A percentile compares a stretch with the other conserved stretches of the same genome.
Conservation (phyloP, 2,329 filamentous ascomycete genomes). For the Cylindrodendrum hubeiense region DNA sequence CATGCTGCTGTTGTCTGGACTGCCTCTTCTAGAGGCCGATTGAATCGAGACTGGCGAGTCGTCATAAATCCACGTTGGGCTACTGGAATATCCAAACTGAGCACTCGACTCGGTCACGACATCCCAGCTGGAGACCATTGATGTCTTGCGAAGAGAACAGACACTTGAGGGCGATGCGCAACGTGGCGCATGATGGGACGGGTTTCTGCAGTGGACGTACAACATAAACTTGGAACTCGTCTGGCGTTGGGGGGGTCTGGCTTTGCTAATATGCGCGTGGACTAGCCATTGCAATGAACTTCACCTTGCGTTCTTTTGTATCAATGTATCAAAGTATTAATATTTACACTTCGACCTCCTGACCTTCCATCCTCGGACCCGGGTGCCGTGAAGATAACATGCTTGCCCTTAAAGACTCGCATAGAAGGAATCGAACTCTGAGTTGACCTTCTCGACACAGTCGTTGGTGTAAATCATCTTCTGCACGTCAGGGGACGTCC, state of each 20-base stretch:
- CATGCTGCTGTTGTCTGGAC: slow-evolving; percentile 71
- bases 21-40: slow-evolving; percentile 60
- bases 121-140: slow-evolving; percentile 1
- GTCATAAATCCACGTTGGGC: slow-evolving; percentile 12
- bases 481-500: slow-evolving; percentile 78
- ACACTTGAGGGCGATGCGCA: slow-evolving; percentile 23
- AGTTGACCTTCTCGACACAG: slow-evolving; percentile 61
- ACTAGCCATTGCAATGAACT: not conserved
- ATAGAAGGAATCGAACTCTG: slow-evolving; percentile 40
- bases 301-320: slow-evolving; percentile 12
- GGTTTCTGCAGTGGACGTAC: slow-evolving; percentile 12
- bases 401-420: slow-evolving; percentile 20
- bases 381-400: not conserved
- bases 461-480: slow-evolving; percentile 75
- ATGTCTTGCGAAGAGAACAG: not conserved
- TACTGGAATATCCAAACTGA: not conserved
- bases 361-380: not conserved
- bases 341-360: not conserved
- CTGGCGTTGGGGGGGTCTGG: slow-evolving; percentile 38
- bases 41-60: not conserved
- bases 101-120: not conserved
- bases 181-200: slow-evolving; percentile 26
- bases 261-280: slow-evolving; percentile 23
- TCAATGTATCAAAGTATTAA: slow-evolving; percentile 15
- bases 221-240: slow-evolving; percentile 14